phyloP scores from a whole-genome alignment of 371 early-diverging fungal genomes.

The Mortierella sp. region DNA sequence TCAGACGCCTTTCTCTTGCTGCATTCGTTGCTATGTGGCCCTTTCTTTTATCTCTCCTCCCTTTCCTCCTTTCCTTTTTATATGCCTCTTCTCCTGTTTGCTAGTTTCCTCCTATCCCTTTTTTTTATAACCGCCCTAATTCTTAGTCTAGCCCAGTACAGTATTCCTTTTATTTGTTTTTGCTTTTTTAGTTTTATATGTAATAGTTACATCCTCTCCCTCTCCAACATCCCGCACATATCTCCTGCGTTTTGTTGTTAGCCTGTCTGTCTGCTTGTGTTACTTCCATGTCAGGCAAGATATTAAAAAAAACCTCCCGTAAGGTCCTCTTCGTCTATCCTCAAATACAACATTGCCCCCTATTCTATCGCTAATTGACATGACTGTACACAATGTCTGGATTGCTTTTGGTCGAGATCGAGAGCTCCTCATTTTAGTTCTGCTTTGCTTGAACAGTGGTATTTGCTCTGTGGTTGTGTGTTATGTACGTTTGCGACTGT shows the following conservation, averaged over 20 bases:
- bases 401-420: no score
- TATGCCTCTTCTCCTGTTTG: slow-evolving; percentile 2
- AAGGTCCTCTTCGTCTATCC: not conserved
- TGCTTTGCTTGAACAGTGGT: no score
- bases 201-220: not conserved
- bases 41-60: slow-evolving; percentile 6
- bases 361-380: no score
- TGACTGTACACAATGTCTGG: no score
- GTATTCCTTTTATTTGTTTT: not conserved
- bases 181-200: slow-evolving; percentile 6
- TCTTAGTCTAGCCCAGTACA: not conserved
- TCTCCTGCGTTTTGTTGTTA: not conserved
- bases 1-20: not conserved
- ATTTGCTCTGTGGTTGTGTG: not conserved
- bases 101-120: not conserved
- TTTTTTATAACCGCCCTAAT: slow-evolving; percentile 1
- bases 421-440: no score
- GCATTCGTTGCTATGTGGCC: slow-evolving; percentile 4
- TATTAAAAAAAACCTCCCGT: not conserved
- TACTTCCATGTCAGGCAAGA: not conserved
- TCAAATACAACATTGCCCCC: no score
- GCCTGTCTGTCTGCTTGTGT: not conserved
- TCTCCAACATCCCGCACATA: not conserved
- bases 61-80: not conserved
- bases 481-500: not conserved